A percentile compares a stretch with the other conserved stretches of the same genome.
These are phyloP conservation scores for Neonectria sp. DNA, from an alignment of 2,329 filamentous ascomycete species.

Conservation along the genomic window DNA sequence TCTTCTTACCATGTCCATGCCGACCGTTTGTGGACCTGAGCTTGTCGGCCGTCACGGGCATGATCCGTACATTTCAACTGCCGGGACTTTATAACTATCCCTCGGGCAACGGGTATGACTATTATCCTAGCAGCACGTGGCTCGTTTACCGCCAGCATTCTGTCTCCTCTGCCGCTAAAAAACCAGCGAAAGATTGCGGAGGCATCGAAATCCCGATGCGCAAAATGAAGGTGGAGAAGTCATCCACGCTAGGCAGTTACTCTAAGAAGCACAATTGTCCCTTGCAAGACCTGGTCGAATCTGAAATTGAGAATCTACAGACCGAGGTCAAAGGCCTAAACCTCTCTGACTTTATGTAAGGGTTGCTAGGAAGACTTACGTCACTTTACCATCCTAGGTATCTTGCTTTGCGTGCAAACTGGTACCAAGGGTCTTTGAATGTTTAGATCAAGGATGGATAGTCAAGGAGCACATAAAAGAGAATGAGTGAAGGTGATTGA, in stretches of 20 bases:
- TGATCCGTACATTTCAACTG: not conserved
- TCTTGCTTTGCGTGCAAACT: not conserved
- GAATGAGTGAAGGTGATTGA: no score
- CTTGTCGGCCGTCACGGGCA: not conserved
- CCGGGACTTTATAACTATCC: not conserved
- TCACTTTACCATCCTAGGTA: no score
- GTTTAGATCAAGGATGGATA: no score
- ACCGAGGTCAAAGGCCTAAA: not conserved
- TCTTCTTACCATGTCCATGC: not conserved
- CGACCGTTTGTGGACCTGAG: not conserved
- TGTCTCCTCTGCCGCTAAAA: no score
- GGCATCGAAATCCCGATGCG: no score
- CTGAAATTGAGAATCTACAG: not conserved
- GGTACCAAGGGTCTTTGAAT: no score
- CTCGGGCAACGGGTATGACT: no score
- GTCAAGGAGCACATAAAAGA: no score
- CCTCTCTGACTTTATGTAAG: not conserved
- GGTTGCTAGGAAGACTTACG: no score
- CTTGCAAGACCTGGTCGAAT: not conserved
- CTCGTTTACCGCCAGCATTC: not conserved
- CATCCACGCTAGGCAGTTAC: no score
- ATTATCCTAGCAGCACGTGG: not conserved
- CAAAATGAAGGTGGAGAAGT: no score
- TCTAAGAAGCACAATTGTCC: not conserved
- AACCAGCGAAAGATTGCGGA: no score